Evolutionary conservation across 192 early-diverging fungal species (phyloP), one percentile per base, ranked within the genome.

Genomic region (Mycoemilia scoparia): DNA sequence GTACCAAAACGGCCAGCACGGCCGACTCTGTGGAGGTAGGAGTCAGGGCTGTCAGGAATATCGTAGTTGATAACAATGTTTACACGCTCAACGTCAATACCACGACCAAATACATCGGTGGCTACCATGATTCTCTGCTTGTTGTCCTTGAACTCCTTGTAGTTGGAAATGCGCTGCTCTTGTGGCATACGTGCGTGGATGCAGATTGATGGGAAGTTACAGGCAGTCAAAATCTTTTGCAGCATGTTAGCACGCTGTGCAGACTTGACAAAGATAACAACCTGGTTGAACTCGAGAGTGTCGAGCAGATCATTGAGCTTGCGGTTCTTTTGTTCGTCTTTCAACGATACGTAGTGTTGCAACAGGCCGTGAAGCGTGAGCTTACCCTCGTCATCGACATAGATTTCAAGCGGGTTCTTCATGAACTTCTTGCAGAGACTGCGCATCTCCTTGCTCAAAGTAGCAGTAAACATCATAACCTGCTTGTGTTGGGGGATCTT

Each of bases 51-150:
- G 39, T 83, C 83, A 14, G 92, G 84, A 54, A 96, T 90, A 45
- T 96, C 92, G 30, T 96, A 96, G 76, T 96, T 96, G 73, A 96
- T 77, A 36, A 96, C 92, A 55, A 96, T 87, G 62, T 96, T 96
- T 30, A 96, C 92, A 47, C 92, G 84, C 46, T 93, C 89, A 17
- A 96, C 82, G 56, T 96, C 92, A 35, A 96, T 88, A 66, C 92
- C 92, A 66, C 92, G 88, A 8, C 89, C 89, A 65, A 96, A 88
- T 39, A 96, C 74, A 48, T 96, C 91, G 11, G 91, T 96, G 17
- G 92, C 88, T 4, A 96, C 89, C 72, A 96, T 79, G 41, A 96
- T 88, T 43, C 92, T 81, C 57, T 77, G 79, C 37, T 71, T 61
- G 52, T 91, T 91, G 50, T 85, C 76, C 74, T 96, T 96, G 76